These are phyloP conservation scores for Rhynchospora breviuscula DNA, from an alignment of 176 grass and related monocot species.

Conservation along the genomic window DNA sequence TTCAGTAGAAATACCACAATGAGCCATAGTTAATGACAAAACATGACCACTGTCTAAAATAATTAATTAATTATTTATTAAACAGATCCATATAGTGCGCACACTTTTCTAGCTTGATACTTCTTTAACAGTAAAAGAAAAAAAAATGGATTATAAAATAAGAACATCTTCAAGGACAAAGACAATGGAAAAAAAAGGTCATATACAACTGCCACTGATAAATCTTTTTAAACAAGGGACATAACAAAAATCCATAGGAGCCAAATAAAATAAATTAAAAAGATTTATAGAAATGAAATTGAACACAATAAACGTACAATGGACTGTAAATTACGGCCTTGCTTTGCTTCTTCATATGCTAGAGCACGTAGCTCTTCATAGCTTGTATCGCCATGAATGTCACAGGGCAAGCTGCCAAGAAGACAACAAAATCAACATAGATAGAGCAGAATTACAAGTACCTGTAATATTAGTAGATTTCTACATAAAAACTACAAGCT, in stretches of 20 bases:
- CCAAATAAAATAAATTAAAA: not conserved
- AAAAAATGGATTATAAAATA: not conserved
- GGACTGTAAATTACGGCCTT: constrained; percentile 58
- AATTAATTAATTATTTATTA: not conserved
- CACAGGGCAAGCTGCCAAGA: constrained; percentile 59
- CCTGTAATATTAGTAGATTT: not conserved
- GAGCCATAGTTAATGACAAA: not conserved
- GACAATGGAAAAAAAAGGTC: not conserved
- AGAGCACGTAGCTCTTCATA: constrained; percentile 70
- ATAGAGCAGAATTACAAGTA: not conserved
- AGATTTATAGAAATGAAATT: not conserved
- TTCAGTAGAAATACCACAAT: not conserved
- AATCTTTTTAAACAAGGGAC: not conserved
- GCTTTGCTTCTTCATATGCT: constrained; percentile 73
- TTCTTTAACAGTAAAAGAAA: not conserved
- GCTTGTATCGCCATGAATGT: constrained; percentile 75
- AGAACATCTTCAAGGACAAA: not conserved
- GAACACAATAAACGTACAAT: constrained; percentile 46
- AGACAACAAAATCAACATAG: constrained; percentile 9
- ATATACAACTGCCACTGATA: not conserved
- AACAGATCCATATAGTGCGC: not conserved
- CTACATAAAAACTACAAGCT: not conserved
- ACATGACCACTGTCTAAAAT: not conserved
- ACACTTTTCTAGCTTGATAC: not conserved
- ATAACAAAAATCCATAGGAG: not conserved